Evolutionary conservation across 2,329 filamentous ascomycete genomes (phyloP).

Genomic region (Aspergillus piperis): DNA sequence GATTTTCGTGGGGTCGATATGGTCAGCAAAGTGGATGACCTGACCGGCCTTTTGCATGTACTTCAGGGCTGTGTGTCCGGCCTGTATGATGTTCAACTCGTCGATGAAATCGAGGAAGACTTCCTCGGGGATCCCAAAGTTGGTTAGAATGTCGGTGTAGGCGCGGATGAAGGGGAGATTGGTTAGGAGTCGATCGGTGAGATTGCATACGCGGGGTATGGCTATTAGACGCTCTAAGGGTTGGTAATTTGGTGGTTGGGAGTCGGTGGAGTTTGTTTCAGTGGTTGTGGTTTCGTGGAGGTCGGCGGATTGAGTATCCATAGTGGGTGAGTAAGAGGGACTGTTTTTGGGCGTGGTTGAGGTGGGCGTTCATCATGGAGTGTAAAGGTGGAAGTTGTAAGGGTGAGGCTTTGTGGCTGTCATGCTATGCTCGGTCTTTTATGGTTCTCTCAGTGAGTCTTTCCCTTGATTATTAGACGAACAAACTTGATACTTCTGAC

Average conservation of each 20-base stretch:
- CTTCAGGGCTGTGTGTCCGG: not conserved
- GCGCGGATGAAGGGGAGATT: not conserved
- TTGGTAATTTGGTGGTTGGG: not conserved
- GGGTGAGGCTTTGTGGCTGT: no score
- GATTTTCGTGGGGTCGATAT: not conserved
- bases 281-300: no score
- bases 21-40: not conserved
- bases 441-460: no score
- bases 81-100: not conserved
- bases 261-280: no score
- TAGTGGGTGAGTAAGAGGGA: no score
- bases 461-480: no score
- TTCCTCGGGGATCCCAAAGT: not conserved
- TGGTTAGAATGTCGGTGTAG: not conserved
- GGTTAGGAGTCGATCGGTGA: not conserved
- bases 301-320: no score
- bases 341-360: no score
- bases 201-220: not conserved
- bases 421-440: no score
- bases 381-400: no score
- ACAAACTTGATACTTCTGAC: no score
- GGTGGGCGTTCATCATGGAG: no score
- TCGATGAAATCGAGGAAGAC: not conserved
- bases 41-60: not conserved
- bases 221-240: not conserved